Base-by-base conservation (phyloP, 371 early-diverging fungal genomes). In the Actinomortierella ambigua region DNA sequence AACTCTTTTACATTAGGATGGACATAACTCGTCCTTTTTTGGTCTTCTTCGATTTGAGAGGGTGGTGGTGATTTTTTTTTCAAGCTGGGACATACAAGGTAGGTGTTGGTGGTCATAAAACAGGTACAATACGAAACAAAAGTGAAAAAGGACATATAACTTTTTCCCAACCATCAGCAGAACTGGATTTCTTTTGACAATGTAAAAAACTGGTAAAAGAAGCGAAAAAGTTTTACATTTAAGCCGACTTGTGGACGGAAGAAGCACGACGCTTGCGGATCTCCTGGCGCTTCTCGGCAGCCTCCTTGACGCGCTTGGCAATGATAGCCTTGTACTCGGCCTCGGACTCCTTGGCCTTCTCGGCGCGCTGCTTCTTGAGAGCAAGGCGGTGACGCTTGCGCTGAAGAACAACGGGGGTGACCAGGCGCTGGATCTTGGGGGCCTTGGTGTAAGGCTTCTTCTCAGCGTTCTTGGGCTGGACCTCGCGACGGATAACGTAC, bases 401-500 rank as follows among this genome's bases (percentile, higher is more conserved):
- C 87, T 96, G 97, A 63, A 96, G 89, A 62, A 90, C 92, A 71
- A 90, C 82, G 75, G 97, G 97, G 65, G 97, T 97, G 65, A 97
- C 95, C 69, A 98, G 89, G 77, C 98, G 95, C 86, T 98, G 98
- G 90, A 98, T 96, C 94, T 86, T 88, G 71, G 88, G 88, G 44
- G 88, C 97, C 92, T 98, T 98, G 86, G 95, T 91, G 90, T 84
- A 87, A 59, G 91, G 83, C 91, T 95, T 95, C 87, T 91, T 91
- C 65, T 84, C 92, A 28, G 84, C 81, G 86, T 93, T 93, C 88
- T 92, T 91, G 76, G 91, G 88, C 71, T 84, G 81, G 61, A 96
- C 86, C 83, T 96, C 96, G 77, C 97, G 96, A 77, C 97, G 94
- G 80, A 98, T 95, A 69, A 97, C 97, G 79, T 91, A 96, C 88